These are phyloP conservation scores for Fusarium beomiforme DNA, from an alignment of 2,329 filamentous ascomycete species.

Conservation along the genomic window DNA sequence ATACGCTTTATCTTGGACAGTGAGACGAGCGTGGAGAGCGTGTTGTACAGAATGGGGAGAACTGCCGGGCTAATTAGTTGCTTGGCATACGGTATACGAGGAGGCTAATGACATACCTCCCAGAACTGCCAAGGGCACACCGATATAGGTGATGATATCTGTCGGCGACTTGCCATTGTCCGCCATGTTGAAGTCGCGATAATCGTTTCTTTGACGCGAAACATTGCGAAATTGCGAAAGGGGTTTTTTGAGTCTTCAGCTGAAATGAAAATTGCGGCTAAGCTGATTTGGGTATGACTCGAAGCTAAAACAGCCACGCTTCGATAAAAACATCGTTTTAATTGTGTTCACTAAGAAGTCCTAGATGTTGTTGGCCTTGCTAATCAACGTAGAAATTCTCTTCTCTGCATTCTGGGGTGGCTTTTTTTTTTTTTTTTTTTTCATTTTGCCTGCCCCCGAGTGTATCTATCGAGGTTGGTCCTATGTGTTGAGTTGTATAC, in stretches of 20 bases:
- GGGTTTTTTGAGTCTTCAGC: conserved; percentile 1
- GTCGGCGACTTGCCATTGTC: conserved; percentile 49
- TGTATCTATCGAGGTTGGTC: no score
- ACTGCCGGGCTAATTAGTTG: conserved; percentile 48
- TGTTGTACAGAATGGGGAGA: conserved; percentile 74
- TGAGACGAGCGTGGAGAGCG: conserved; percentile 66
- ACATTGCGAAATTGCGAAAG: neutral
- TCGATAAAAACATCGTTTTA: neutral
- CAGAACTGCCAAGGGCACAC: conserved; percentile 67
- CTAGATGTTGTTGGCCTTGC: no score
- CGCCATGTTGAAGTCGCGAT: conserved; percentile 41
- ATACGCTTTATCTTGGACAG: conserved; percentile 69
- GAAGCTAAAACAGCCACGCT: conserved; percentile 5
- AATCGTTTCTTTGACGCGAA: neutral
- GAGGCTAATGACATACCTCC: conserved; percentile 46
- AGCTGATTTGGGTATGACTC: conserved; percentile 3
- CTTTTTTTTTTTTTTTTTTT: no score
- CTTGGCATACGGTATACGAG: neutral
- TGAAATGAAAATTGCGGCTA: conserved; percentile 17
- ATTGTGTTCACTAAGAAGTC: no score
- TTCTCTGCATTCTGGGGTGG: fast-evolving
- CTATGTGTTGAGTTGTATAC: no score
- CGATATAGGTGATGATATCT: conserved; percentile 66
- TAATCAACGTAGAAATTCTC: neutral
- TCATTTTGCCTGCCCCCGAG: no score